Evolutionary conservation across 768 basidiomycete species (phyloP).

Genomic region (Boletus vinaceobasis): DNA sequence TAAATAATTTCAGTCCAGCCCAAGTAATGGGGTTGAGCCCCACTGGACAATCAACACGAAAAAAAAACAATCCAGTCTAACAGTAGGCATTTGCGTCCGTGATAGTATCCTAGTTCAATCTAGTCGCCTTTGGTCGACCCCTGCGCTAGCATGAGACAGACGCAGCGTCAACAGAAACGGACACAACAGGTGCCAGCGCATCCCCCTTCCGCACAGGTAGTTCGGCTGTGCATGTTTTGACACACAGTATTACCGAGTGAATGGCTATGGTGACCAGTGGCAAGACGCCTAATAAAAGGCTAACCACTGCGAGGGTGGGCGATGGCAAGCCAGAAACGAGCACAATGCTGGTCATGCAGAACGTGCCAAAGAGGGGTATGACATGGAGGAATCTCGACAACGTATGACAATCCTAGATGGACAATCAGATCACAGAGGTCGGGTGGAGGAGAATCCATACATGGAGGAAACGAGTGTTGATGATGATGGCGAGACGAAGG

Average conservation of each 20-base stretch:
- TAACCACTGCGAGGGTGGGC: not conserved
- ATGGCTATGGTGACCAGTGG: slow-evolving; percentile 5
- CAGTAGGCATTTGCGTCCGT: too few species aligned
- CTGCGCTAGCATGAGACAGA: not conserved
- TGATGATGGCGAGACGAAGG: slow-evolving; percentile 11
- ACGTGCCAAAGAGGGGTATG: slow-evolving; percentile 16
- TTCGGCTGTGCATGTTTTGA: not conserved
- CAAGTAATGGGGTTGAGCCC: too few species aligned
- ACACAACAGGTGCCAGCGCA: not conserved
- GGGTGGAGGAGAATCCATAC: not conserved
- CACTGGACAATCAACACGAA: too few species aligned
- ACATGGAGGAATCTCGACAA: slow-evolving; percentile 13
- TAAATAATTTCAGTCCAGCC: too few species aligned
- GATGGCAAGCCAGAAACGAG: slow-evolving; percentile 11
- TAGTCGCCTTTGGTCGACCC: too few species aligned
- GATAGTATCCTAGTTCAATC: too few species aligned
- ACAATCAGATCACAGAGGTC: not conserved
- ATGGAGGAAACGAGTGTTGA: slow-evolving; percentile 3
- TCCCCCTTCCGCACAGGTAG: not conserved
- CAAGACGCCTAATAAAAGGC: slow-evolving; percentile 10
- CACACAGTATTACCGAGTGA: not conserved
- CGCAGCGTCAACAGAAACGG: not conserved
- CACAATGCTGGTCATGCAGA: slow-evolving; percentile 5
- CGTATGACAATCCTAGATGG: slow-evolving; percentile 1
- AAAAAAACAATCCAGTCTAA: too few species aligned